Evolutionary conservation across 2,329 filamentous ascomycete species (phyloP).

Genomic region (Botrytis paeoniae): DNA sequence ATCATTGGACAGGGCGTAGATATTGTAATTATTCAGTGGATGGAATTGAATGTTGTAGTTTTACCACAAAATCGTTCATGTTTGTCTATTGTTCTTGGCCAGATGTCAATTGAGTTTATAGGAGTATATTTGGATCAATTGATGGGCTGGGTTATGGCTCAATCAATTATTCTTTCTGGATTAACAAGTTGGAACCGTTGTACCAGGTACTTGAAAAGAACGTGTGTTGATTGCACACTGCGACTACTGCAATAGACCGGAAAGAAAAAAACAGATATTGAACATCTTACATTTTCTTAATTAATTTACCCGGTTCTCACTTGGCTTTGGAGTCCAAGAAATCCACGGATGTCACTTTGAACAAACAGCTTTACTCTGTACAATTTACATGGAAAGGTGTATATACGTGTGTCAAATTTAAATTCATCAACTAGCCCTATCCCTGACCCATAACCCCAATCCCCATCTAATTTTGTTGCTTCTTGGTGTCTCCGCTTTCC

Average conservation of each 20-base stretch:
- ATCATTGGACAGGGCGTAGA: background rate
- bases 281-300: background rate
- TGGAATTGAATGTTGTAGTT: accelerated
- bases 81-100: background rate
- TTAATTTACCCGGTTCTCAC: background rate
- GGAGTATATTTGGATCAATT: background rate
- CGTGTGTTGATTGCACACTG: background rate
- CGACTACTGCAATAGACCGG: too few relatives aligned
- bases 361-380: background rate
- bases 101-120: background rate
- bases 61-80: background rate
- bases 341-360: background rate
- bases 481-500: background rate
- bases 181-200: background rate
- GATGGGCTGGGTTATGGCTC: background rate
- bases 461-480: background rate
- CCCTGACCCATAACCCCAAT: background rate
- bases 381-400: background rate
- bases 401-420: too few relatives aligned
- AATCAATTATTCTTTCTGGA: background rate
- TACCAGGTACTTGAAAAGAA: accelerated
- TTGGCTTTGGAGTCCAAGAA: background rate
- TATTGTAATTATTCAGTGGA: background rate
- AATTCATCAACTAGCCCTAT: background rate
- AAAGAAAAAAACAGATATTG: background rate